Conservation (phyloP, 306 rosid species). For the Malus fusca region DNA sequence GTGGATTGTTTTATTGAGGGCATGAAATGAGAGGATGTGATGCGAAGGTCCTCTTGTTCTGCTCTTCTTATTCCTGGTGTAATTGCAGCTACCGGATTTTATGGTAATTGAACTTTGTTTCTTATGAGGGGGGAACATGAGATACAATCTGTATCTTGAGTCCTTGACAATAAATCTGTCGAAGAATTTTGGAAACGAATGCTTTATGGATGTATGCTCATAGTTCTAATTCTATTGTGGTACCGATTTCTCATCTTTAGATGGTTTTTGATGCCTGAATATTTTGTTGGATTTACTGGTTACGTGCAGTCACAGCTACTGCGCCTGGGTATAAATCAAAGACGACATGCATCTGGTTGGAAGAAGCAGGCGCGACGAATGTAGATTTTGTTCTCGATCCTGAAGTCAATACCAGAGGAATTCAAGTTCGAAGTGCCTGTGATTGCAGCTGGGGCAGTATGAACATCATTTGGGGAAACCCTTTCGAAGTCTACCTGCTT, state of each 20-base stretch:
- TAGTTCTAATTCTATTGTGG: background rate
- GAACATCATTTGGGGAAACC: conserved; percentile 39
- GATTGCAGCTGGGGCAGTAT: conserved; percentile 46
- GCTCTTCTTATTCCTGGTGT: background rate
- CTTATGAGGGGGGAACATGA: background rate
- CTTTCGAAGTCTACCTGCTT: conserved; percentile 43
- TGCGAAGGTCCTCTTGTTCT: background rate
- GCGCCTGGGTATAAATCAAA: conserved; percentile 72
- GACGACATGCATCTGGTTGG: conserved; percentile 67
- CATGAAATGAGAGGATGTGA: background rate
- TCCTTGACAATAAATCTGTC: background rate
- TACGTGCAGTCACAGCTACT: conserved; percentile 57
- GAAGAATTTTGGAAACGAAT: background rate
- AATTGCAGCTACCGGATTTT: background rate
- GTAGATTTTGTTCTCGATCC: conserved; percentile 86
- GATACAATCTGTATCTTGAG: no score
- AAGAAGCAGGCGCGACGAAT: conserved; percentile 48
- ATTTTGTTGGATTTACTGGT: conserved; percentile 16
- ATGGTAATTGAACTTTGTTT: background rate
- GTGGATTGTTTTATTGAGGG: background rate
- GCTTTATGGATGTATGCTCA: background rate
- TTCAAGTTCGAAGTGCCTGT: conserved; percentile 29
- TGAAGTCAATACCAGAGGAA: conserved; percentile 31
- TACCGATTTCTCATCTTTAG: background rate
- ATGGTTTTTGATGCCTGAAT: background rate